Base-by-base conservation (phyloP, 2,329 filamentous ascomycete genomes). In the Colletotrichum eremochloae region DNA sequence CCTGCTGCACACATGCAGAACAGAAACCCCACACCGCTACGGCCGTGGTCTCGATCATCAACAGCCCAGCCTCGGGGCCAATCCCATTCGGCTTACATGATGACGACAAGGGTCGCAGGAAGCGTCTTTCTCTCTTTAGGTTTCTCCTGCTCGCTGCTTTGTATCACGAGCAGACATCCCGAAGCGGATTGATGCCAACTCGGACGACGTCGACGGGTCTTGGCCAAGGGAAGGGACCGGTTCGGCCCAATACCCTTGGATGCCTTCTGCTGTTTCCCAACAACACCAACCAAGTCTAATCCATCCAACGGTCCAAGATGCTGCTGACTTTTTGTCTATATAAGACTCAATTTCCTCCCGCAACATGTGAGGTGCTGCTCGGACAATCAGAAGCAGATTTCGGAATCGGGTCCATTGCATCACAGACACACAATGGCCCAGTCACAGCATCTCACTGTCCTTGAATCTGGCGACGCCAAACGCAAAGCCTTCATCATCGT, bases 401-500 rank as follows among this genome's bases (percentile, higher is more conserved):
- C 36, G 29, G 36, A 33, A 31, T 11, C 24, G 33, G 36, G 31
- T 1, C 6, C 24, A 31, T n/a, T 7, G 7, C 36, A n/a, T n/a
- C 11, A 12, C 36, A n/a, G 9, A 11, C 3, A 42, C 42, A 60
- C 58, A 42, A 76, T 73, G 71, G 64, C 62, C 14, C 66, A 62
- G 66, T 73, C 75, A 14, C n/a, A 52, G 14, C 24, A 18, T 9
- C 31, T 33, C 18, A 44, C 61, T 12, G 18, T 15, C 62, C 31
- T 63, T 6, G 70, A 64, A 14, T 48, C 50, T 20, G 31, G 38
- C 31, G 8, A n/a, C 42, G 44, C 60, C 40, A 33, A 44, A 9
- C 44, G 18, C 48, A 55, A 69, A 33, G 53, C 76, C 57, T 64
- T 82, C 69, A 79, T 85, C 74, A 83, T 85, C 70, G 79, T 85